phyloP scores from a whole-genome alignment of 495 filamentous ascomycete genomes.

The Platismatia glauca region DNA sequence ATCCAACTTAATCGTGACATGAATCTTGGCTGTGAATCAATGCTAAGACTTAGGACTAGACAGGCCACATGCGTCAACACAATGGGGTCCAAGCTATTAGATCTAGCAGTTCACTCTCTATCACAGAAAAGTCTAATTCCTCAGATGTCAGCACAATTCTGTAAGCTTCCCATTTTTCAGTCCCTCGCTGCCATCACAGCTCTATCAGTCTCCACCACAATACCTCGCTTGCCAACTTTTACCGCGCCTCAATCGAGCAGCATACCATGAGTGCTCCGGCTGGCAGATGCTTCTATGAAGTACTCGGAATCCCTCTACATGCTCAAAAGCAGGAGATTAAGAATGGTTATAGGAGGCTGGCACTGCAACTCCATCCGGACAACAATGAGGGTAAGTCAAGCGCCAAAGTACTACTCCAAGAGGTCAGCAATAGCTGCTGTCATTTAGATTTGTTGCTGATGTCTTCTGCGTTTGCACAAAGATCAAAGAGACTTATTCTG shows the following conservation, averaged over 20 bases:
- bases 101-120: neutral
- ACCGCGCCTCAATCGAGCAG: neutral
- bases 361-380: neutral
- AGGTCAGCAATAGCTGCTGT: neutral
- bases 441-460: neutral
- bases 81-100: neutral
- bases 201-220: neutral
- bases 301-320: neutral
- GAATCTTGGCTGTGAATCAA: neutral
- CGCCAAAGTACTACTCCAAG: neutral
- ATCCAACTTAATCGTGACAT: neutral
- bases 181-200: neutral
- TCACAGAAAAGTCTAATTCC: neutral
- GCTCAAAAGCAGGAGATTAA: neutral
- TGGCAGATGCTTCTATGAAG: neutral
- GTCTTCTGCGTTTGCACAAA: neutral
- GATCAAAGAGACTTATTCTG: neutral
- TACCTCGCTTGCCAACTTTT: neutral
- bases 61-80: neutral
- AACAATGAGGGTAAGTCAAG: neutral
- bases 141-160: neutral
- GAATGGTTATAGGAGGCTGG: neutral
- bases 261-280: neutral
- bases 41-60: neutral
- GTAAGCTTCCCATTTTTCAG: too few species aligned